Evolutionary conservation across 2,329 filamentous ascomycete species (phyloP).

Genomic region (Phaeomoniella chlamydospora): DNA sequence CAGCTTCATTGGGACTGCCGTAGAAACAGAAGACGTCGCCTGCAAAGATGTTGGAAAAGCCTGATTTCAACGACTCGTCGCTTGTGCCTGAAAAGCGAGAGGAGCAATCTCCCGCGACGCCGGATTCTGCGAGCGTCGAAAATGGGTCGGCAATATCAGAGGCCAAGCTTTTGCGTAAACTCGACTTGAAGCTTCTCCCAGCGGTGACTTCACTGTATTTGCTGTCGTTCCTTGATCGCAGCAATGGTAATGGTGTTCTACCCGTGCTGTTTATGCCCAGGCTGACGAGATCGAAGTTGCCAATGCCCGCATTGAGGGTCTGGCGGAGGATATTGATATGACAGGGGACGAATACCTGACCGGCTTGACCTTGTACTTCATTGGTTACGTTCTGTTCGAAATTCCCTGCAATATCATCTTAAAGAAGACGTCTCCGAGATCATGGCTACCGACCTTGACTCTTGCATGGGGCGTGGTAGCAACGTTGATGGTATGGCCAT

Average conservation of each 20-base stretch:
- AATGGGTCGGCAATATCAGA: background rate
- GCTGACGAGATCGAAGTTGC: constrained; percentile 14
- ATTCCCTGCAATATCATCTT: constrained; percentile 27
- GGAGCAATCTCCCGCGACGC: background rate
- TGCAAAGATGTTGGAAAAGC: too few species aligned
- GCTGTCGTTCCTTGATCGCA: constrained; percentile 27
- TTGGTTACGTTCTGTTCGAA: constrained; percentile 12
- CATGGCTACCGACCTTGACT: constrained; percentile 26
- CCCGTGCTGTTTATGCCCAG: background rate
- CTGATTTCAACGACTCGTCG: too few species aligned
- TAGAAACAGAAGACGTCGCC: too few species aligned
- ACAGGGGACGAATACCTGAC: constrained; percentile 3
- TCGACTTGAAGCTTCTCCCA: constrained; percentile 28
- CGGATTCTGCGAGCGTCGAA: background rate
- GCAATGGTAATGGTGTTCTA: constrained; percentile 17
- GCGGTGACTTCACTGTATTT: constrained; percentile 28
- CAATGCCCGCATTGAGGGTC: constrained; percentile 23
- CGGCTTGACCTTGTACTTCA: constrained; percentile 6
- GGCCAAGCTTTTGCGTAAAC: constrained; percentile 20
- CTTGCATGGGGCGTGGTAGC: constrained; percentile 35
- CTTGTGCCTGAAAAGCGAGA: background rate
- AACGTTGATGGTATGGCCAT: too few species aligned
- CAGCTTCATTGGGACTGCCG: too few species aligned
- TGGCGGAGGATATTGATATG: constrained; percentile 21
- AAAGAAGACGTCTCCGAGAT: constrained; percentile 21